Evolutionary conservation across 345 rosid genomes (phyloP).

Genomic region (Capsella bursapastoris): DNA sequence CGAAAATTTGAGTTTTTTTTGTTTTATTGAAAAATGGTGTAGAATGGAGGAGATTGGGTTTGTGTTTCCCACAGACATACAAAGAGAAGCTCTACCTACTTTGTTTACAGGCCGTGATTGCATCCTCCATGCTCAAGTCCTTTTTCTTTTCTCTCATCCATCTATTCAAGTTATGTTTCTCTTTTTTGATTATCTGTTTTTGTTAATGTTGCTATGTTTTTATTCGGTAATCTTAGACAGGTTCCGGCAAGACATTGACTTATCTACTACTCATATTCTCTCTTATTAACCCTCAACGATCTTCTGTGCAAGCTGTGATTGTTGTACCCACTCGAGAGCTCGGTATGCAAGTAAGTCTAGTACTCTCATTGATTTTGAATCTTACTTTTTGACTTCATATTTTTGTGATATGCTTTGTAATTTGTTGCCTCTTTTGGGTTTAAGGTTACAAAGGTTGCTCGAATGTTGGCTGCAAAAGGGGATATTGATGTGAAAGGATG

Average conservation of each 20-base stretch:
- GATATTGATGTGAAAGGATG: slow-evolving; percentile 57
- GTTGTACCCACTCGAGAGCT: slow-evolving; percentile 94
- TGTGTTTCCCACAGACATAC: slow-evolving; percentile 66
- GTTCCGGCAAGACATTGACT: slow-evolving; percentile 94
- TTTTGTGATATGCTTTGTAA: not conserved
- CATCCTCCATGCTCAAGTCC: slow-evolving; percentile 91
- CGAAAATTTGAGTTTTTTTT: not conserved
- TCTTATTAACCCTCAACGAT: slow-evolving; percentile 61
- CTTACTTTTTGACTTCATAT: not conserved
- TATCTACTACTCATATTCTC: slow-evolving; percentile 75
- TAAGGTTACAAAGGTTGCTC: slow-evolving; percentile 82
- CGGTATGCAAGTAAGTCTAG: slow-evolving; percentile 77
- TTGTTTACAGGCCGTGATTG: slow-evolving; percentile 75
- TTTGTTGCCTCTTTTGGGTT: slow-evolving; percentile 28
- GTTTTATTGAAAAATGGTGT: slow-evolving; percentile 16
- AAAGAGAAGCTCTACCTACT: slow-evolving; percentile 72
- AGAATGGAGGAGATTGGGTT: slow-evolving; percentile 78
- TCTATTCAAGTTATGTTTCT: not conserved
- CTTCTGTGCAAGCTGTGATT: slow-evolving; percentile 84
- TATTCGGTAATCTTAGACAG: slow-evolving; percentile 68
- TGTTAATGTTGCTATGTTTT: slow-evolving; percentile 26
- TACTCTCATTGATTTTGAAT: not conserved
- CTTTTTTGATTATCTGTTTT: slow-evolving; percentile 19
- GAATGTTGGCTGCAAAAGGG: slow-evolving; percentile 72
- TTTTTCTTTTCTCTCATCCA: slow-evolving; percentile 27